Evolutionary conservation across 176 grass and related monocot genomes (phyloP), one percentile per base, ranked within the genome.

Genomic region (Eragrostis nindensis): DNA sequence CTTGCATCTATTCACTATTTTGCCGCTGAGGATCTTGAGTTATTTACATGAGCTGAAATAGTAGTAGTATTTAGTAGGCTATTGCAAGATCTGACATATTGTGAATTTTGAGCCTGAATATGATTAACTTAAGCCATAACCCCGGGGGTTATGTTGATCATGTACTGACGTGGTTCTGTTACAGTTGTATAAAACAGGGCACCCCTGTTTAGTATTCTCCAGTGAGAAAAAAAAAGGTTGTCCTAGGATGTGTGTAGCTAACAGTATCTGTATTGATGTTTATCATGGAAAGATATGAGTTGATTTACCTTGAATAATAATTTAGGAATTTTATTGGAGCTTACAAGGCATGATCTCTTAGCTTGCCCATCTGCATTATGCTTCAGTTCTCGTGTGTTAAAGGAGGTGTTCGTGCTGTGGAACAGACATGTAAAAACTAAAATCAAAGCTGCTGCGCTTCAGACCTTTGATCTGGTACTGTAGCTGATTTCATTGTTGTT

Each of bases 1-100:
- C 19, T 19, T 70, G 7, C 36, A 60, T 75, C 15, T 87, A 44
- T 78, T 66, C 44, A 54, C 29, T 50, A 21, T 39, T 66, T 66
- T 65, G 45, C 45, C 76, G 36, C 11, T 52, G 19, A 66, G 19
- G 45, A 78, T 16, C 12, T 3, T 36, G 18, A 49, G 8, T n/a
- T 62, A 26, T 62, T 3, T 29, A 1, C 14, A 5, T 0, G 39
- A 43, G 48, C 12, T 66, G 45, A 15, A 26, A 52, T 48, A 5
- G 6, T 38, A 15, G 7, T 47, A 49, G 0, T 11, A 2, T n/a
- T n/a, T n/a, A 7, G 24, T 26, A 40, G 7, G 6, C 32, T 3
- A 16, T 16, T 40, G n/a, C 8, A 40, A 43, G 14, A n/a, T n/a
- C n/a, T n/a, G n/a, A n/a, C n/a, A n/a, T n/a, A n/a, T 11, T 6